These are phyloP conservation scores for Mucor circinelloides DNA, from an alignment of 371 early-diverging fungal species.

Conservation along the genomic window DNA sequence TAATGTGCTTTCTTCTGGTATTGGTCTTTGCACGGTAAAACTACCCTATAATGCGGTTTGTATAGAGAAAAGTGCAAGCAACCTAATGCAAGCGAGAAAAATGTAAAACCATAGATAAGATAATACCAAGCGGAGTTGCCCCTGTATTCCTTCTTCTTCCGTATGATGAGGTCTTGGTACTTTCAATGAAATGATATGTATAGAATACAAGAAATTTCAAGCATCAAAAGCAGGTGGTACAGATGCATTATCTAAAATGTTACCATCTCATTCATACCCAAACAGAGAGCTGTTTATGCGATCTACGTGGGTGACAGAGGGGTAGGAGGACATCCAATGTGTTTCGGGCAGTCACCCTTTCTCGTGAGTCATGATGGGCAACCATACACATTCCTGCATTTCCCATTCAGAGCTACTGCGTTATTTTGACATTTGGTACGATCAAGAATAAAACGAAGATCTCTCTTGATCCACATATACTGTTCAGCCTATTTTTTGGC, in stretches of 20 bases:
- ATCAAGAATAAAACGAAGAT: not conserved
- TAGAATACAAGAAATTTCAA: not conserved
- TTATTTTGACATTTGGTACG: not conserved
- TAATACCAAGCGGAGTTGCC: not conserved
- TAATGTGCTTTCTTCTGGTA: too few species aligned
- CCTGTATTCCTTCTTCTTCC: not conserved
- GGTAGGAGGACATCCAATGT: not conserved
- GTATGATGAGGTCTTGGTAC: not conserved
- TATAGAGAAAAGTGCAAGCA: too few species aligned
- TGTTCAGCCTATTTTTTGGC: not conserved
- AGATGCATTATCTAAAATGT: too few species aligned
- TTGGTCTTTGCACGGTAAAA: too few species aligned
- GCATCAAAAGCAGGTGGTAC: too few species aligned
- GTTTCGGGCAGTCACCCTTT: not conserved
- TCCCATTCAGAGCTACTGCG: not conserved
- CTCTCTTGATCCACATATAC: not conserved
- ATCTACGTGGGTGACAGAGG: not conserved
- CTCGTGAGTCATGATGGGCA: slow-evolving; percentile 6
- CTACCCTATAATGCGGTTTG: too few species aligned
- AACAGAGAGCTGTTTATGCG: not conserved
- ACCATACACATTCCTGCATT: slow-evolving; percentile 4
- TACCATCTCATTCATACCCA: not conserved
- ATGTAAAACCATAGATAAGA: not conserved
- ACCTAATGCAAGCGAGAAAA: not conserved
- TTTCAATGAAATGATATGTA: not conserved